Conservation (phyloP, 352 stramenopile species). For the Phytophthora parvispora region DNA sequence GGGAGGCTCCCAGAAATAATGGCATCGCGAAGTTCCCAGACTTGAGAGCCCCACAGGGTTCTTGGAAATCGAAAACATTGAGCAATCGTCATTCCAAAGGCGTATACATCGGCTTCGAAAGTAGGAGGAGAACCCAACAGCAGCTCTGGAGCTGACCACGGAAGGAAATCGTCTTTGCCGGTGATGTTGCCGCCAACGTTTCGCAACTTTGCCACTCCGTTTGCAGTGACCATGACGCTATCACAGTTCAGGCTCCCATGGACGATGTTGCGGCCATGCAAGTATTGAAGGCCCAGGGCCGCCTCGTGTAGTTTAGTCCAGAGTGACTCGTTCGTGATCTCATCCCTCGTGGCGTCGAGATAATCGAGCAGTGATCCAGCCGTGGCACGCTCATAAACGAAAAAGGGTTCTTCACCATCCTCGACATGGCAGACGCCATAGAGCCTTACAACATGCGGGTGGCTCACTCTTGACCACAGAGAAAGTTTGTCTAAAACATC, state of each 20-base stretch:
- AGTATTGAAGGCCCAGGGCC: conserved; percentile 34
- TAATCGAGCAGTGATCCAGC: conserved; percentile 5
- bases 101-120: conserved; percentile 13
- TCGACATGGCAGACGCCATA: conserved; percentile 19
- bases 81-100: conserved; percentile 4
- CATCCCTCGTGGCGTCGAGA: neutral
- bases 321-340: neutral
- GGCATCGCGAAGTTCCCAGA: neutral
- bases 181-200: conserved; percentile 3
- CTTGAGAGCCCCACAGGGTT: neutral
- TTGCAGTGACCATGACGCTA: conserved; percentile 17
- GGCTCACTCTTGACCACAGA: conserved; percentile 19
- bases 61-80: neutral
- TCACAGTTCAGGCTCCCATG: conserved; percentile 25
- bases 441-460: conserved; percentile 27
- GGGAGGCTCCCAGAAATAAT: neutral
- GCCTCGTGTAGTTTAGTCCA: conserved; percentile 30
- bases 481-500: conserved; percentile 18
- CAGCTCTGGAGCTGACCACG: conserved; percentile 8
- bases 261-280: conserved; percentile 28
- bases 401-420: conserved; percentile 7
- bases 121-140: conserved; percentile 2
- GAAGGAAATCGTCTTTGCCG: neutral
- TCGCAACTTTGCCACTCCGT: conserved; percentile 19
- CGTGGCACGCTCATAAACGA: conserved; percentile 18